Percentiles rank a stretch among this genome's conserved stretches.
These are phyloP conservation scores for Trametes pubescens DNA, from an alignment of 1,284 basidiomycete species.

Conservation along the genomic window DNA sequence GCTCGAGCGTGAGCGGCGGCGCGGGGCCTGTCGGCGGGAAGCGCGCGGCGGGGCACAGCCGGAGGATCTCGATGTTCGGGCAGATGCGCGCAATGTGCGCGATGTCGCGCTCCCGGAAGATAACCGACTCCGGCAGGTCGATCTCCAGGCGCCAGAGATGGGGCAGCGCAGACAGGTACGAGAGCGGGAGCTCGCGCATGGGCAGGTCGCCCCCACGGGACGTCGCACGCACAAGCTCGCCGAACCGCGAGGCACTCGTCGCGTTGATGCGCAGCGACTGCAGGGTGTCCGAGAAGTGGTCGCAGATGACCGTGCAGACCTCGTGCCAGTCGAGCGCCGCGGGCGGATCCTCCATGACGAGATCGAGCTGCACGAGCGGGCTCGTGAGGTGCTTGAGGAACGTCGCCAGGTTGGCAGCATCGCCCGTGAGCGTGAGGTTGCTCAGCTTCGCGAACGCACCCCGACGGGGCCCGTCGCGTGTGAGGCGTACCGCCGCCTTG, in stretches of 20 bases:
- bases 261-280: conserved; percentile 67
- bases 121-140: conserved; percentile 76
- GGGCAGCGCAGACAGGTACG: conserved; percentile 62
- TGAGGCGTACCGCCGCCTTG: conserved; percentile 68
- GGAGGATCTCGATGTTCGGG: conserved; percentile 70
- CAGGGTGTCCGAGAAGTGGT: conserved; percentile 65
- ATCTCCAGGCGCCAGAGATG: conserved; percentile 67
- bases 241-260: conserved; percentile 67
- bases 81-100: conserved; percentile 63
- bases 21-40: conserved; percentile 61
- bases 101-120: conserved; percentile 69
- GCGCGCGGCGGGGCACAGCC: conserved; percentile 70
- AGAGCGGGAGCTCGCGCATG: conserved; percentile 62
- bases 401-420: conserved; percentile 68
- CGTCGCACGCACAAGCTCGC: conserved; percentile 72
- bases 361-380: conserved; percentile 67
- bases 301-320: conserved; percentile 65
- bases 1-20: conserved; percentile 54
- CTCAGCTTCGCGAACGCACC: conserved; percentile 64
- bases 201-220: conserved; percentile 58
- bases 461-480: conserved; percentile 52
- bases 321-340: conserved; percentile 76
- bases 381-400: conserved; percentile 74
- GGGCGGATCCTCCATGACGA: conserved; percentile 79
- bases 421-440: conserved; percentile 71